Conservation (phyloP, 2,329 filamentous ascomycete genomes). For the Cladosporium cucumerinum region DNA sequence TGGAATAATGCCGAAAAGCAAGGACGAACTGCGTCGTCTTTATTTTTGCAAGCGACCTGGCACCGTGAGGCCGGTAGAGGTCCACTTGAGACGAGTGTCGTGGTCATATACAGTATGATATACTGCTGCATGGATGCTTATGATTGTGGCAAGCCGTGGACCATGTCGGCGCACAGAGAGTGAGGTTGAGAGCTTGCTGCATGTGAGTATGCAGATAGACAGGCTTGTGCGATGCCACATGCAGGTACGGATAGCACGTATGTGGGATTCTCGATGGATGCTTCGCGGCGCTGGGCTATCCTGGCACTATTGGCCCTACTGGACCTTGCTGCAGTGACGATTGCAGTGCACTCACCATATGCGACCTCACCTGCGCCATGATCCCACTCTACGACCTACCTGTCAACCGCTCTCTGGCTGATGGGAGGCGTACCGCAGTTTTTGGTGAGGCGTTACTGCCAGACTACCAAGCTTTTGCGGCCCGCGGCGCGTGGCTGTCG, state of each 20-base stretch:
- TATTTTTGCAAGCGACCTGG: not conserved
- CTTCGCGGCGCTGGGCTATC: not conserved
- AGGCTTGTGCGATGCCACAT: conserved; percentile 5
- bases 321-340: not conserved
- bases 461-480: conserved; percentile 5
- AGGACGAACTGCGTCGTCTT: not conserved
- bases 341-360: not conserved
- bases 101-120: not conserved
- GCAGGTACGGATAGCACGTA: conserved; percentile 1
- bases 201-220: not conserved
- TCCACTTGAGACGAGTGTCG: not conserved
- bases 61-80: not conserved
- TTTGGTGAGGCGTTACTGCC: conserved; percentile 5
- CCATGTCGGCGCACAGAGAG: not conserved
- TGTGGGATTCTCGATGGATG: not conserved
- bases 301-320: not conserved
- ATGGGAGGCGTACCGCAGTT: not conserved
- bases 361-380: not conserved
- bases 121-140: too few species aligned
- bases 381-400: not conserved
- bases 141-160: not conserved
- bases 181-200: conserved; percentile 1
- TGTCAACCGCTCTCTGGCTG: not conserved
- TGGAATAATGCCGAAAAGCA: not conserved
- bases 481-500: conserved; percentile 1